Evolutionary conservation across 306 rosid genomes (phyloP).

Genomic region (Ormosia semicastrata): DNA sequence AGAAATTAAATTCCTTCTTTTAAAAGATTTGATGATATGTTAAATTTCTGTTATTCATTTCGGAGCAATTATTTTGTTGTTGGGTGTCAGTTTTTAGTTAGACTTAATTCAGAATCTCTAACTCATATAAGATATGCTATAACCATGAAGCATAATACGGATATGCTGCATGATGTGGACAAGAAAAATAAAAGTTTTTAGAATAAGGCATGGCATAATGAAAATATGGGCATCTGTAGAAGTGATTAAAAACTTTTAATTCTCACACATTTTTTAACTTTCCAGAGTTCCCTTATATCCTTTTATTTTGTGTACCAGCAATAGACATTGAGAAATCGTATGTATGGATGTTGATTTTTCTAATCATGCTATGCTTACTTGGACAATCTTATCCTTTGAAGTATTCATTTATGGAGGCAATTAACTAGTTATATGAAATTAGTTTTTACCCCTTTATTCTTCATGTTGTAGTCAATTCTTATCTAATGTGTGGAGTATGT

Average conservation of each 20-base stretch:
- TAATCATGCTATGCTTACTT: slow-evolving; percentile 8
- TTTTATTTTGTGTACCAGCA: not conserved
- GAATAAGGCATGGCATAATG: not conserved
- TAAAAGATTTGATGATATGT: not conserved
- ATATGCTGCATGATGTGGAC: slow-evolving; percentile 13
- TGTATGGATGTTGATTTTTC: not conserved
- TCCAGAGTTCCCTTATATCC: not conserved
- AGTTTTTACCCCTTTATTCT: not conserved
- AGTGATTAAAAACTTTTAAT: not conserved
- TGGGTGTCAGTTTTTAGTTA: not conserved
- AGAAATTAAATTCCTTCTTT: not conserved
- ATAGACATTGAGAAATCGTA: not conserved
- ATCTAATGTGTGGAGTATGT: not conserved
- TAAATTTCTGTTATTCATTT: not conserved
- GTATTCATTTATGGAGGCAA: not conserved
- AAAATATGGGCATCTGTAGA: not conserved
- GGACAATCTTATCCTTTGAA: not conserved
- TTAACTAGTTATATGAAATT: not conserved
- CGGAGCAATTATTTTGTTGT: not conserved
- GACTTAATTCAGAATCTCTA: not conserved
- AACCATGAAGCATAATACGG: not conserved
- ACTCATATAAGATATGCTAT: not conserved
- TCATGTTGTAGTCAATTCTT: not conserved
- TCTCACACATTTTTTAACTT: not conserved
- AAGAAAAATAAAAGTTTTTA: not conserved